A percentile compares a stretch with the other conserved stretches of the same genome.
phyloP scores from a whole-genome alignment of 2,329 filamentous ascomycete species.

The Coniochaeta sp. region DNA sequence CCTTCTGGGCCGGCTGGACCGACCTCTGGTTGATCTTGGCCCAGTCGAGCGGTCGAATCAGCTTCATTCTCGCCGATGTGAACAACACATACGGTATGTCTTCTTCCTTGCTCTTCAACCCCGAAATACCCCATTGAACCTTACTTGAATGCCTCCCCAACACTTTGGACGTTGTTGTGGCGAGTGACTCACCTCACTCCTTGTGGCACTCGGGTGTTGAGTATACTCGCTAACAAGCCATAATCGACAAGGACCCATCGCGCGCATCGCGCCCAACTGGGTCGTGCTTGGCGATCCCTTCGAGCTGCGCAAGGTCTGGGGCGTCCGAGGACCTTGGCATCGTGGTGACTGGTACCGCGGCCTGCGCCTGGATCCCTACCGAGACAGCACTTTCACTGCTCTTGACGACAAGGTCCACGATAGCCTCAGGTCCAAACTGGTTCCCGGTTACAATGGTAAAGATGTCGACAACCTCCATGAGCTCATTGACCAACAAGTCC shows the following conservation, averaged over 20 bases:
- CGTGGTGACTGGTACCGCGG: slow-evolving; percentile 35
- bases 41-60: slow-evolving; percentile 15
- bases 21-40: slow-evolving; percentile 21
- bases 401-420: slow-evolving; percentile 37
- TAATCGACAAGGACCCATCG: slow-evolving; percentile 14
- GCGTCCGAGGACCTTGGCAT: slow-evolving; percentile 16
- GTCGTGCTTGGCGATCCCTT: slow-evolving; percentile 19
- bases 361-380: slow-evolving; percentile 39
- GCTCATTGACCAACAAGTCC: slow-evolving; percentile 36
- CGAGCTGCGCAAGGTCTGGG: slow-evolving; percentile 22
- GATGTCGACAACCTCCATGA: slow-evolving; percentile 20
- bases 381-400: slow-evolving; percentile 42
- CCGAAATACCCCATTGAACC: neutral
- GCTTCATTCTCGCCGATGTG: slow-evolving; percentile 14
- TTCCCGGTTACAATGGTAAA: slow-evolving; percentile 18
- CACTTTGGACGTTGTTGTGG: neutral
- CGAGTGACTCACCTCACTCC: neutral
- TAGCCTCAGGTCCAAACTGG: slow-evolving; percentile 25
- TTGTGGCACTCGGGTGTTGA: neutral
- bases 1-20: slow-evolving; percentile 17
- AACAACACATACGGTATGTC: slow-evolving; percentile 14
- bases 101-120: neutral
- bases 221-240: neutral
- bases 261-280: slow-evolving; percentile 19
- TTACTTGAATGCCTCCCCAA: neutral